These are phyloP conservation scores for Saccharomyces hybrid DNA, from an alignment of 1,139 yeast species.

Conservation along the genomic window DNA sequence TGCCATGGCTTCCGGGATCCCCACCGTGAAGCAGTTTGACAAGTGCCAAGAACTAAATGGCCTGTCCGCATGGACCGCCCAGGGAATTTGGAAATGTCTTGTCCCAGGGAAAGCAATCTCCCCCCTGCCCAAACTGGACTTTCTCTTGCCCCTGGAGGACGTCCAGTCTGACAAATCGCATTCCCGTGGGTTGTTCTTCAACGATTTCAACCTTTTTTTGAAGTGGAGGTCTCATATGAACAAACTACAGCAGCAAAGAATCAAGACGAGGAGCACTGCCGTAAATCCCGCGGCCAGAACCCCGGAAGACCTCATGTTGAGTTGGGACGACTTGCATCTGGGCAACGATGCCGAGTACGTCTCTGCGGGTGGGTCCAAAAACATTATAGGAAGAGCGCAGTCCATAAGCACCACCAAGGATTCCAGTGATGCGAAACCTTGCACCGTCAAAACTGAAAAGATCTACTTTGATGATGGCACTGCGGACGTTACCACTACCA, in stretches of 20 bases:
- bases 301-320: constrained; percentile 30
- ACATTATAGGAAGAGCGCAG: constrained; percentile 45
- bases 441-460: constrained; percentile 45
- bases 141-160: constrained; percentile 47
- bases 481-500: constrained; percentile 34
- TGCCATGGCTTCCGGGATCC: constrained; percentile 47
- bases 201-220: constrained; percentile 55
- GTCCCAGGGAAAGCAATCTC: constrained; percentile 44
- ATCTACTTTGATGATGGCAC: constrained; percentile 65
- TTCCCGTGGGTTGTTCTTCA: constrained; percentile 45
- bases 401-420: constrained; percentile 37
- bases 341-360: not conserved
- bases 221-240: constrained; percentile 55
- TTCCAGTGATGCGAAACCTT: constrained; percentile 48
- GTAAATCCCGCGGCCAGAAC: constrained; percentile 27
- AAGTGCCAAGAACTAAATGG: constrained; percentile 62
- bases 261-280: constrained; percentile 29
- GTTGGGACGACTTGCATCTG: not conserved
- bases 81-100: constrained; percentile 82
- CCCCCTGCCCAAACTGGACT: constrained; percentile 13
- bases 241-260: constrained; percentile 27
- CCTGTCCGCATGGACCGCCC: constrained; percentile 65
- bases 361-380: constrained; percentile 26
- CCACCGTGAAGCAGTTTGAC: constrained; percentile 52
- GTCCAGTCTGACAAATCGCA: constrained; percentile 35